phyloP scores from a whole-genome alignment of 2,329 filamentous ascomycete genomes.

The Penicillium griseofulvum region DNA sequence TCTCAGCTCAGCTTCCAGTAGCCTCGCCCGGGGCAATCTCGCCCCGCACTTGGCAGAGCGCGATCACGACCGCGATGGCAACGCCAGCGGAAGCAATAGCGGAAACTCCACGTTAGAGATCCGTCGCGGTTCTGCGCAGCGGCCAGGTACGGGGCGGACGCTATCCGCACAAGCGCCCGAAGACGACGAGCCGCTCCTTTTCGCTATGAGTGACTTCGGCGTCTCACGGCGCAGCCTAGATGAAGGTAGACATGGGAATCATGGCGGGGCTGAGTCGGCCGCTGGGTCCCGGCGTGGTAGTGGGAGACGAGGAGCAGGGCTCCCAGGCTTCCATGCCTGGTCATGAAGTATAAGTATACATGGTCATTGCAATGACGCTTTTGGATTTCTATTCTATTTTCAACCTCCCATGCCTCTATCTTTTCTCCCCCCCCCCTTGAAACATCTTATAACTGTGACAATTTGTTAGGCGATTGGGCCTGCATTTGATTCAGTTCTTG shows the following conservation, averaged over 20 bases:
- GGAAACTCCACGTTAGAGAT: slow-evolving; percentile 36
- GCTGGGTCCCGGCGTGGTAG: slow-evolving; percentile 36
- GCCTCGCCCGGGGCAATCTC: slow-evolving; percentile 37
- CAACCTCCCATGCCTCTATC: neutral
- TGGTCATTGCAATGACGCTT: neutral
- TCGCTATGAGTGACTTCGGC: slow-evolving; percentile 49
- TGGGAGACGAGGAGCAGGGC: slow-evolving; percentile 34
- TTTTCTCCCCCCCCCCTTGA: neutral
- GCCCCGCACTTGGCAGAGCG: slow-evolving; percentile 35
- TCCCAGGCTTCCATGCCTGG: slow-evolving; percentile 36
- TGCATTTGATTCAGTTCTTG: slow-evolving; percentile 1
- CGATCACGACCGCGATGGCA: slow-evolving; percentile 39
- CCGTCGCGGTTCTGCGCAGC: slow-evolving; percentile 36
- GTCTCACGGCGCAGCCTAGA: slow-evolving; percentile 44
- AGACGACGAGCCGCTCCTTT: slow-evolving; percentile 46
- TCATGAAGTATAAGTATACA: slow-evolving; percentile 19
- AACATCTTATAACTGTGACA: neutral
- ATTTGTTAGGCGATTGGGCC: neutral
- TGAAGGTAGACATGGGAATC: slow-evolving; percentile 37
- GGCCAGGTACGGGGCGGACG: slow-evolving; percentile 35
- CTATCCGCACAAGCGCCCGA: slow-evolving; percentile 33
- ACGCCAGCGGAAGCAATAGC: slow-evolving; percentile 42
- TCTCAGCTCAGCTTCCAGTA: slow-evolving; percentile 41
- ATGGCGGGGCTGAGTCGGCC: slow-evolving; percentile 29
- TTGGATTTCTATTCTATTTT: slow-evolving; percentile 1